phyloP scores from a whole-genome alignment of 225 moss, liverwort and hornwort species.

The Straminergon stramineum region DNA sequence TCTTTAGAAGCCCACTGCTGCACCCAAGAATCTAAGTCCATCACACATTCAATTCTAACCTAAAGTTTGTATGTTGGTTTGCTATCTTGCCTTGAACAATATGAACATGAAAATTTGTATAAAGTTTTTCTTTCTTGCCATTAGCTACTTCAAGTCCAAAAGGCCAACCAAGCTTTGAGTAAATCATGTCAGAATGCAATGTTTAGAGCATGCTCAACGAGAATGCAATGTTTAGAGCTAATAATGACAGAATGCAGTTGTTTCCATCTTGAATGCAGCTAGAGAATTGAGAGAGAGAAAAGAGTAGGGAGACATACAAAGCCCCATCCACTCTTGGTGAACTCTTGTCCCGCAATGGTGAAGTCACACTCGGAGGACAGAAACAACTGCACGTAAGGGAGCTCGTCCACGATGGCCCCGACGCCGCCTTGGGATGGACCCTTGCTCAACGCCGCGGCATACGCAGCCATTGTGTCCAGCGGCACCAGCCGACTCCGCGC shows the following conservation, averaged over 20 bases:
- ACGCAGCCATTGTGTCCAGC: constrained; percentile 39
- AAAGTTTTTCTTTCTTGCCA: background rate
- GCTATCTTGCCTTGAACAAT: background rate
- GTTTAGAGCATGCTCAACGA: background rate
- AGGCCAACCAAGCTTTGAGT: background rate
- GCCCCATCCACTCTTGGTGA: constrained; percentile 97
- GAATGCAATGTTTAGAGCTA: background rate
- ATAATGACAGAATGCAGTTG: background rate
- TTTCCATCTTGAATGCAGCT: no score
- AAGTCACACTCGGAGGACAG: constrained; percentile 58
- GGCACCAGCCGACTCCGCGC: constrained; percentile 52
- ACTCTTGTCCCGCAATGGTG: constrained; percentile 88
- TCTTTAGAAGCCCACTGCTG: background rate
- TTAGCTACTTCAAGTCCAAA: background rate
- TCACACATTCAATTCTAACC: background rate
- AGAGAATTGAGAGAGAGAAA: background rate
- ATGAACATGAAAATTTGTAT: background rate
- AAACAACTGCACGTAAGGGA: constrained; percentile 87
- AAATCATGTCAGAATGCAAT: no score
- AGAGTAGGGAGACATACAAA: constrained; percentile 48
- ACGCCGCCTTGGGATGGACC: constrained; percentile 50
- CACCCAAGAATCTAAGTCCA: background rate
- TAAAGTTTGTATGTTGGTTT: background rate
- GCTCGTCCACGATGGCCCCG: constrained; percentile 86
- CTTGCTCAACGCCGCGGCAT: constrained; percentile 42